Percentiles rank a stretch among this genome's conserved stretches.
Evolutionary conservation across 257 asterid species (phyloP).

Genomic region (Leonotis leonurus): DNA sequence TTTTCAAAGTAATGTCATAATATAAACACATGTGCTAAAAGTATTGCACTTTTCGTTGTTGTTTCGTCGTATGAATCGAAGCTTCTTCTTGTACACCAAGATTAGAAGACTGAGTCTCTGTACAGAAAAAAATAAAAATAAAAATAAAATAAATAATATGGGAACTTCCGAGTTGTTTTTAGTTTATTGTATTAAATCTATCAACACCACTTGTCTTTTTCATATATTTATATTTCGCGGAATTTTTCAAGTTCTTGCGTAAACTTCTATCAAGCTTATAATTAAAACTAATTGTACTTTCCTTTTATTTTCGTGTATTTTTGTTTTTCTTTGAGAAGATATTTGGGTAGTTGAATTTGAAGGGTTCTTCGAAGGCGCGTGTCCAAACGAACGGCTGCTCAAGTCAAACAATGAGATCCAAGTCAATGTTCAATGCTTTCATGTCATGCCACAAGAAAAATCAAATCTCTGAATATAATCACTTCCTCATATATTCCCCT

Average conservation of each 20-base stretch:
- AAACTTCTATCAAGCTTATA: neutral
- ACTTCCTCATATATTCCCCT: neutral
- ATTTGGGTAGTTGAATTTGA: conserved; percentile 5
- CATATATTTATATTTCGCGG: neutral
- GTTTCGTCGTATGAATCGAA: conserved; percentile 9
- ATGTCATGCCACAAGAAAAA: conserved; percentile 35
- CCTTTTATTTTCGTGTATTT: neutral
- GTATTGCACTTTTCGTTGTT: neutral
- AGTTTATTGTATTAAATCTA: neutral
- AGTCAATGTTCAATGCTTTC: conserved; percentile 73
- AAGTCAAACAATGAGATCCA: conserved; percentile 38
- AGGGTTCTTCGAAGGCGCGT: conserved; percentile 20
- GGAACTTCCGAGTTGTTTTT: too few species aligned
- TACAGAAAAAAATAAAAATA: neutral
- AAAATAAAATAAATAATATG: too few species aligned
- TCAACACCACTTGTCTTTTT: neutral
- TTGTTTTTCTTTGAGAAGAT: neutral
- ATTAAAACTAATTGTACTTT: neutral
- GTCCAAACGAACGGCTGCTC: conserved; percentile 1
- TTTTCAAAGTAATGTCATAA: neutral
- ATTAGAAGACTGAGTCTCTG: conserved; percentile 12
- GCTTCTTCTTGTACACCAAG: conserved; percentile 1
- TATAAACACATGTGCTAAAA: neutral
- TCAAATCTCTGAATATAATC: conserved; percentile 38
- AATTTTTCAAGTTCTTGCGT: neutral